Percentiles rank a stretch among this genome's conserved stretches.
Conservation (phyloP, 2,329 filamentous ascomycete genomes). For the Diaporthe amygdali region DNA sequence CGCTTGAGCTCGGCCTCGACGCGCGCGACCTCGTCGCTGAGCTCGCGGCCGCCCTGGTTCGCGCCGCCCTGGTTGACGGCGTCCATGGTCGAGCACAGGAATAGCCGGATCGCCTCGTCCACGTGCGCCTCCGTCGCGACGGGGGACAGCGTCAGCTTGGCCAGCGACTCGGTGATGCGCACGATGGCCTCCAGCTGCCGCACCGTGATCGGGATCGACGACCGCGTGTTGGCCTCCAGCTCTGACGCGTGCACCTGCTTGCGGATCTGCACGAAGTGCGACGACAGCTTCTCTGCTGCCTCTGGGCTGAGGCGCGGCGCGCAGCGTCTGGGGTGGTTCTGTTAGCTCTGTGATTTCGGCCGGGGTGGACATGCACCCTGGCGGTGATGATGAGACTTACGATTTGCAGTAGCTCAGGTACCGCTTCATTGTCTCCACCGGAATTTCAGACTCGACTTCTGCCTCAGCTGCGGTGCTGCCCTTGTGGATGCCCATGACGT, state of each 20-base stretch:
- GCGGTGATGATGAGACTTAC: conserved; percentile 55
- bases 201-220: conserved; percentile 95
- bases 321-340: conserved; percentile 70
- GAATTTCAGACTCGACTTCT: conserved; percentile 83
- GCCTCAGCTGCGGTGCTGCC: conserved; percentile 84
- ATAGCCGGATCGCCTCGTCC: conserved; percentile 95
- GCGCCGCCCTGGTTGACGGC: conserved; percentile 85
- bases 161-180: conserved; percentile 93
- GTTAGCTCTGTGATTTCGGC: conserved; percentile 35
- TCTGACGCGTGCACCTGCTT: conserved; percentile 93
- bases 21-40: conserved; percentile 87
- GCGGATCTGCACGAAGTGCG: conserved; percentile 95
- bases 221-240: conserved; percentile 85
- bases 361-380: not conserved
- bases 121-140: conserved; percentile 91
- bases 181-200: conserved; percentile 97
- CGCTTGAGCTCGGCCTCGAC: conserved; percentile 89
- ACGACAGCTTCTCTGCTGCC: conserved; percentile 94
- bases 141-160: conserved; percentile 85
- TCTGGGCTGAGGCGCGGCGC: conserved; percentile 89
- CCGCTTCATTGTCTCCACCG: conserved; percentile 95
- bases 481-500: conserved; percentile 98
- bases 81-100: conserved; percentile 97
- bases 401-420: conserved; percentile 98
- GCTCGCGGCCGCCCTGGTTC: conserved; percentile 82